A percentile compares a stretch with the other conserved stretches of the same genome.
These are phyloP conservation scores for Sarcomyxa edulis DNA, from an alignment of 768 basidiomycete species.

Conservation along the genomic window DNA sequence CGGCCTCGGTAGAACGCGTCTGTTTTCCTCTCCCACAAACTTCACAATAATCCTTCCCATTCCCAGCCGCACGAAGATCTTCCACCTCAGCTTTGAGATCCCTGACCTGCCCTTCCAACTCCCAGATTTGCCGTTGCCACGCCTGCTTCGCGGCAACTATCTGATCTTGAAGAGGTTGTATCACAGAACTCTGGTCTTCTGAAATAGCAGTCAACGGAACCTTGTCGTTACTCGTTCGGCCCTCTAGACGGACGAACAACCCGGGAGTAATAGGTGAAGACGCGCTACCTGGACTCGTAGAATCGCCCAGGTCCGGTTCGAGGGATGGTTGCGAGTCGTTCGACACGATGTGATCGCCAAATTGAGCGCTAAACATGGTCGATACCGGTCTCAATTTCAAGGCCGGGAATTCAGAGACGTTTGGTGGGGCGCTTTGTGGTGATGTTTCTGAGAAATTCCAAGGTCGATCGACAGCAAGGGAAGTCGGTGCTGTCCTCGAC, in stretches of 20 bases:
- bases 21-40: constrained; percentile 51
- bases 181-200: constrained; percentile 38
- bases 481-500: constrained; percentile 18
- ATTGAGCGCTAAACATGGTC: constrained; percentile 67
- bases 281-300: constrained; percentile 33
- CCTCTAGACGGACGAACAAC: constrained; percentile 12
- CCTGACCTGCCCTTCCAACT: constrained; percentile 68
- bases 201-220: constrained; percentile 14
- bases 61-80: constrained; percentile 33
- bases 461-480: no score
- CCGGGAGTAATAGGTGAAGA: constrained; percentile 46
- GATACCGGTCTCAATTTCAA: constrained; percentile 74
- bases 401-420: constrained; percentile 55
- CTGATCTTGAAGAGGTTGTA: constrained; percentile 58
- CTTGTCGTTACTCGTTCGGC: constrained; percentile 14
- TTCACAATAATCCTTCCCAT: constrained; percentile 43
- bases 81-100: constrained; percentile 69
- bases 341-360: constrained; percentile 42
- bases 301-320: constrained; percentile 40
- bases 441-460: constrained; percentile 5
- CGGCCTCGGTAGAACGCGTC: constrained; percentile 1
- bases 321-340: constrained; percentile 28
- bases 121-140: constrained; percentile 73
- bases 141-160: constrained; percentile 49
- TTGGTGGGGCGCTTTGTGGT: constrained; percentile 64